Conservation (phyloP, 2,329 filamentous ascomycete species). For the Cladosporium halotolerans region DNA sequence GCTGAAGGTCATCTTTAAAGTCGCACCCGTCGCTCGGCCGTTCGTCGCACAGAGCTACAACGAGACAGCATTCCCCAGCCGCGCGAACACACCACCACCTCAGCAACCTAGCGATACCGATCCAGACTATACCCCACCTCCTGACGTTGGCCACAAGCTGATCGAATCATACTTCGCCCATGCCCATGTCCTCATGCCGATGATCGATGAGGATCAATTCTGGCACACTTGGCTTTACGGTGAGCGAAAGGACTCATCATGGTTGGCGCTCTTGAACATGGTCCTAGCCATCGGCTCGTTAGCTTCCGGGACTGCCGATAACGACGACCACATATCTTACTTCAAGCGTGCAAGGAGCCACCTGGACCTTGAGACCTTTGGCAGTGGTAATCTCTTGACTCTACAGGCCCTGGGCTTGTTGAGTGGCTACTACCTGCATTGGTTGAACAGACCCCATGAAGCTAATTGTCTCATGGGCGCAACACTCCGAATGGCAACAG, state of each 20-base stretch:
- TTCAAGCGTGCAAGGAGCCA: constrained; percentile 27
- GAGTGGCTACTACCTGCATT: constrained; percentile 30
- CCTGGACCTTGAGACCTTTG: constrained; percentile 25
- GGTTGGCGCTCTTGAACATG: constrained; percentile 29
- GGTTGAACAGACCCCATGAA: constrained; percentile 29
- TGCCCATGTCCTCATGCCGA: constrained; percentile 29
- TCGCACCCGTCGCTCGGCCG: constrained; percentile 23
- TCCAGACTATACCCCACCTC: constrained; percentile 21
- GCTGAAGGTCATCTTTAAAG: constrained; percentile 29
- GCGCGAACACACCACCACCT: constrained; percentile 22
- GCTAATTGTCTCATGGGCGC: constrained; percentile 30
- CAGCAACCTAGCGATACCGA: constrained; percentile 15
- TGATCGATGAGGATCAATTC: constrained; percentile 30
- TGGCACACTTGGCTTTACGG: constrained; percentile 27
- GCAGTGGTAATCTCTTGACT: constrained; percentile 26
- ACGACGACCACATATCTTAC: constrained; percentile 25
- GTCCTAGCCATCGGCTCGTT: constrained; percentile 28
- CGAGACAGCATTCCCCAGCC: constrained; percentile 24
- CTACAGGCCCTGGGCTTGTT: constrained; percentile 27
- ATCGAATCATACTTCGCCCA: constrained; percentile 29
- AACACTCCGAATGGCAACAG: constrained; percentile 28
- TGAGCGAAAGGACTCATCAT: constrained; percentile 25
- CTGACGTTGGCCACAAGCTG: constrained; percentile 24
- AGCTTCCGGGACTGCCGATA: constrained; percentile 23
- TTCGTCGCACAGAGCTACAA: constrained; percentile 23